Base-by-base conservation (phyloP, 2,329 filamentous ascomycete species). In the Fusarium sp. region DNA sequence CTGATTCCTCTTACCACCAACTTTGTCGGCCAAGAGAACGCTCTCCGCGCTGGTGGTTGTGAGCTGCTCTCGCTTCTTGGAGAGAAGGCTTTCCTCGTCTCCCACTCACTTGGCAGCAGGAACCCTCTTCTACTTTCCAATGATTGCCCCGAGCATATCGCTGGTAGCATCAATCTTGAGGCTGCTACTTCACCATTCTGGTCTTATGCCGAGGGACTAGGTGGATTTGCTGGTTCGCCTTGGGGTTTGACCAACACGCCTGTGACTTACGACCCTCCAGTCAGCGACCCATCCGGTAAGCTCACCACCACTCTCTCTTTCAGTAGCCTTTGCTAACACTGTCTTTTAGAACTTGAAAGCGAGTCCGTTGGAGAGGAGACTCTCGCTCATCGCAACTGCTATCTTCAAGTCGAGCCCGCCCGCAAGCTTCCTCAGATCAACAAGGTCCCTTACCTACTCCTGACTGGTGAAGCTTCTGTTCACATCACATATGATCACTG, bases 61-160 rank as follows among this genome's bases (percentile, higher is more conserved):
- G 69, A 75, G 43, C 70, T 75, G 33, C 69, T 75, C 13, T 75
- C 72, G 4, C 44, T 71, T 3, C 63, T 75, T 6, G 65, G 72
- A 4, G 50, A 69, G 4, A 75, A 75, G 28, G 66, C 69, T 6
- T 73, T 69, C 37, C 72, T 75, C 15, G 42, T 75, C 16, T 75
- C 73, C 1, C 72, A 75, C n/a, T 75, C 73, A 6, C 72, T 75
- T 9, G 72, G 72, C 2, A 60, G 60, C 16, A 52, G 49, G 13
- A 71, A 73, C 16, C 66, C 69, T 10, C 64, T 75, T 23, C 28
- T 75, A 10, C 46, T 75, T 2, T 75, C 69, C 0, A 73, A 75
- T 13, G 73, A 73, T 28, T 75, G 73, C 3, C 69, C 73, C 1
- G 37, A 64, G 32, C 53, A 71, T 9, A 75, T 75, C 16, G 50